Conservation (phyloP, 2,329 filamentous ascomycete genomes). For the Cercospora sp. region DNA sequence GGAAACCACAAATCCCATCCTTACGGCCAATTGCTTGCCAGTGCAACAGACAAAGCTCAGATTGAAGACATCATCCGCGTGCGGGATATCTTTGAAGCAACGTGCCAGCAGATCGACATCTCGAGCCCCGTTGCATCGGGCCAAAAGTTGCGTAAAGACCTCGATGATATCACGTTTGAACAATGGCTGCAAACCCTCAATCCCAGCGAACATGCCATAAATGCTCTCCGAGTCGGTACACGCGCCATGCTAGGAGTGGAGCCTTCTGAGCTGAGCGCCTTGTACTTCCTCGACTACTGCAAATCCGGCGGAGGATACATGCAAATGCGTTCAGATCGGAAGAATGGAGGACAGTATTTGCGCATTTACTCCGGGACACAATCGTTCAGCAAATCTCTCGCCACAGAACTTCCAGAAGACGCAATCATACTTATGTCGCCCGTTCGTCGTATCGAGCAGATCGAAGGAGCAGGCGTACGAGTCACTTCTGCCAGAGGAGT, state of each 20-base stretch:
- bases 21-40: conserved; percentile 37
- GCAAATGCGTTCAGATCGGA: conserved; percentile 55
- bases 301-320: conserved; percentile 54
- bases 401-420: conserved; percentile 36
- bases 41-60: conserved; percentile 20
- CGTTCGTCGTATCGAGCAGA: conserved; percentile 27
- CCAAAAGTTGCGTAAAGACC: conserved; percentile 28
- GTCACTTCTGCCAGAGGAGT: conserved; percentile 35
- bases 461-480: conserved; percentile 18
- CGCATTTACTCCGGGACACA: conserved; percentile 53
- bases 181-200: conserved; percentile 41
- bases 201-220: conserved; percentile 38
- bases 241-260: conserved; percentile 55
- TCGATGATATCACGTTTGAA: conserved; percentile 45
- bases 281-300: conserved; percentile 59
- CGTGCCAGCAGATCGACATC: conserved; percentile 40
- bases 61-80: conserved; percentile 37
- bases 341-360: conserved; percentile 56
- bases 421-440: conserved; percentile 28
- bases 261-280: conserved; percentile 51
- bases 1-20: conserved; percentile 38
- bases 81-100: conserved; percentile 42
- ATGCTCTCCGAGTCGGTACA: conserved; percentile 48
- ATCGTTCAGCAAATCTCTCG: conserved; percentile 43
- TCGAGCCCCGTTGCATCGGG: conserved; percentile 30